Percentiles rank a stretch among this genome's conserved stretches.
These are phyloP conservation scores for Phytopythium oedochilum DNA, from an alignment of 352 stramenopile genomes.

Conservation along the genomic window DNA sequence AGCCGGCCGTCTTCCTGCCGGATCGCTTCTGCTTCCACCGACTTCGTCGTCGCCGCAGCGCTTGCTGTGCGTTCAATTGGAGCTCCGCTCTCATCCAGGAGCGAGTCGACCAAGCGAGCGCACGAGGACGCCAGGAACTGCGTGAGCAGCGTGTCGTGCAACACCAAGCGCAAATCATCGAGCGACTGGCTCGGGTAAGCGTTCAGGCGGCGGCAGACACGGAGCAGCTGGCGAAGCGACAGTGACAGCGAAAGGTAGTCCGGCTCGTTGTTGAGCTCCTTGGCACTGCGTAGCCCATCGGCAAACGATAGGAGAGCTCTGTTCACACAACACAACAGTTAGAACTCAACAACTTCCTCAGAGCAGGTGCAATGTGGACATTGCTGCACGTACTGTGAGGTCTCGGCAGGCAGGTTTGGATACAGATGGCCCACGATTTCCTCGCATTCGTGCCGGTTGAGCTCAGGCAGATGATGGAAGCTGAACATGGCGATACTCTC, in stretches of 20 bases:
- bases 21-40: constrained; percentile 25
- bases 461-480: constrained; percentile 50
- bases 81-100: constrained; percentile 44
- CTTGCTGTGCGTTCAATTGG: constrained; percentile 8
- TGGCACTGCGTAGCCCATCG: constrained; percentile 39
- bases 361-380: too few species aligned
- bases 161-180: constrained; percentile 47
- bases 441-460: constrained; percentile 36
- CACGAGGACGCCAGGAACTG: constrained; percentile 67
- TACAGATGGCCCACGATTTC: constrained; percentile 49
- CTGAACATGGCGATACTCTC: constrained; percentile 79
- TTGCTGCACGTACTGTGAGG: constrained; percentile 36
- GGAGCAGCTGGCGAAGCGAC: constrained; percentile 62
- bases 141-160: constrained; percentile 78
- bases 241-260: constrained; percentile 52
- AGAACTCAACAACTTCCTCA: neutral
- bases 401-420: constrained; percentile 42
- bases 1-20: constrained; percentile 32
- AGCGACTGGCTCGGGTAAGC: constrained; percentile 64
- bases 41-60: neutral
- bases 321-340: neutral
- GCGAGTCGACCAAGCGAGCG: constrained; percentile 35
- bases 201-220: constrained; percentile 56
- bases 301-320: constrained; percentile 53
- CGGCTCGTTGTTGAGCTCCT: constrained; percentile 32